Evolutionary conservation across 2,329 filamentous ascomycete species (phyloP).

Genomic region (Graphilbum sp.): DNA sequence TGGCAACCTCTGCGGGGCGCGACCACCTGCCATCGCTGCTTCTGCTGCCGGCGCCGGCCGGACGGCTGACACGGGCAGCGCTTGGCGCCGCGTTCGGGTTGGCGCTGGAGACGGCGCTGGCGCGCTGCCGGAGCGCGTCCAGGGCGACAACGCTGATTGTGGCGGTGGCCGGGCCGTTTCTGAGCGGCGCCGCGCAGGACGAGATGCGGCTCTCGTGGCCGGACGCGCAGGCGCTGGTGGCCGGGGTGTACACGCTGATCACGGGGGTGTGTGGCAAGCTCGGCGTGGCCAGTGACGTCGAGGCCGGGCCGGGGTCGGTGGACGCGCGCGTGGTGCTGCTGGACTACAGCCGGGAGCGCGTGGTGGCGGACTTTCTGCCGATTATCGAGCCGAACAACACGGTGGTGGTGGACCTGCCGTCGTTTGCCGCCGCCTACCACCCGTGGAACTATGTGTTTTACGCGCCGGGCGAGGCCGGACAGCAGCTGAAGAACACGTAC

Average conservation of each 20-base stretch:
- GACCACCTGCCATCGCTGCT: conserved; percentile 33
- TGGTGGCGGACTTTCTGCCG: conserved; percentile 17
- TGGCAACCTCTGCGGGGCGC: neutral
- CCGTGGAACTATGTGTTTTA: conserved; percentile 52
- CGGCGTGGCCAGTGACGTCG: conserved; percentile 40
- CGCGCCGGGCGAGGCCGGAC: conserved; percentile 47
- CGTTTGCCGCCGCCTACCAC: conserved; percentile 29
- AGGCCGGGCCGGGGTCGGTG: conserved; percentile 47
- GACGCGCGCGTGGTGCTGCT: conserved; percentile 63
- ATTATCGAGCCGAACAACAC: conserved; percentile 24
- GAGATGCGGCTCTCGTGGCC: conserved; percentile 43
- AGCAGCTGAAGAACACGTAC: conserved; percentile 36
- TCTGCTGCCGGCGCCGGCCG: conserved; percentile 46
- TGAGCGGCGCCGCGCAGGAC: conserved; percentile 39
- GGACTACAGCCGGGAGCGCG: conserved; percentile 31
- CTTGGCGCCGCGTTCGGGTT: conserved; percentile 44
- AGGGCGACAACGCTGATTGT: conserved; percentile 26
- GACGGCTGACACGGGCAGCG: conserved; percentile 30
- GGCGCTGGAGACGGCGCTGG: conserved; percentile 37
- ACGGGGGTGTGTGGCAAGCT: conserved; percentile 52
- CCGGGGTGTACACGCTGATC: conserved; percentile 62
- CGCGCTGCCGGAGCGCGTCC: conserved; percentile 24
- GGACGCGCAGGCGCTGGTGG: conserved; percentile 56
- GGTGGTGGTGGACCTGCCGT: conserved; percentile 22
- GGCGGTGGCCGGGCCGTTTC: conserved; percentile 46